phyloP scores from a whole-genome alignment of 306 rosid species.

The Corylus avellana region DNA sequence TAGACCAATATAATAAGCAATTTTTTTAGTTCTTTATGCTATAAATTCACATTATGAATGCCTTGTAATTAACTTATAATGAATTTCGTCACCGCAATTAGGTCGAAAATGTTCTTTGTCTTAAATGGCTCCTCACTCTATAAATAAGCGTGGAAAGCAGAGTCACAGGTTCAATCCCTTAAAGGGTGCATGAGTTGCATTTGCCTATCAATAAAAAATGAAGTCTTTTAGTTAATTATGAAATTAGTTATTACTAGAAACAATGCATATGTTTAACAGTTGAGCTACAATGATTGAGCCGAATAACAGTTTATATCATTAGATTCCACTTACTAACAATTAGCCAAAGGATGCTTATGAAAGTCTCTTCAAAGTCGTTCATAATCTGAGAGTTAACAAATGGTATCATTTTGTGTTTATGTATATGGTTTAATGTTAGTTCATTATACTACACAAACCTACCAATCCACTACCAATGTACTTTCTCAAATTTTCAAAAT shows the following conservation, averaged over 20 bases:
- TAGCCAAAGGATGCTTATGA: background rate
- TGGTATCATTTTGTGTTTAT: background rate
- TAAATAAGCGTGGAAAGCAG: background rate
- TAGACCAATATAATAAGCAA: background rate
- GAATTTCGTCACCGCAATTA: background rate
- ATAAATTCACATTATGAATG: slow-evolving; percentile 6
- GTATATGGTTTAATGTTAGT: background rate
- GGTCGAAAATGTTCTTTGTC: background rate
- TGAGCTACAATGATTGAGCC: background rate
- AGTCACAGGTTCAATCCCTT: background rate
- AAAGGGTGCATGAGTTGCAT: background rate
- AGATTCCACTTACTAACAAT: background rate
- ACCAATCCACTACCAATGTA: background rate
- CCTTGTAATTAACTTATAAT: background rate
- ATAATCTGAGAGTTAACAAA: background rate
- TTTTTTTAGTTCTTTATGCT: background rate
- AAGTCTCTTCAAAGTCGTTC: background rate
- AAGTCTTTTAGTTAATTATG: background rate
- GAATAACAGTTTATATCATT: background rate
- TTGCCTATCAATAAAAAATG: background rate
- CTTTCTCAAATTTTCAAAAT: background rate
- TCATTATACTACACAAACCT: background rate
- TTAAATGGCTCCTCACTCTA: background rate
- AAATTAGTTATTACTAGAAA: background rate
- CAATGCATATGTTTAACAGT: background rate